Evolutionary conservation across 2,329 filamentous ascomycete genomes (phyloP).

Genomic region (Catunica adiposa): DNA sequence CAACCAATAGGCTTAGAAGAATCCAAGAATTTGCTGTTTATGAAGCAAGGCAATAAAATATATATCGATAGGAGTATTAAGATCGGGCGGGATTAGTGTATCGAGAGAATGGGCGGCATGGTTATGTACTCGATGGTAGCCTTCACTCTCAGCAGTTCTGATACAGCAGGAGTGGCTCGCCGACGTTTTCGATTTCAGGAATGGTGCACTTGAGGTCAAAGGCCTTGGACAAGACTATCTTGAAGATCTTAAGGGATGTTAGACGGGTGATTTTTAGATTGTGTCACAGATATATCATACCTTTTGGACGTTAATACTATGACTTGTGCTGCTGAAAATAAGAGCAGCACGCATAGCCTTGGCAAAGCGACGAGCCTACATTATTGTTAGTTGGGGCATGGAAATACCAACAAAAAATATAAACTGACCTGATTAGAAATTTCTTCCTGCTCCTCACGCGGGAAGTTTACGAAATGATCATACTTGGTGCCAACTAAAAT

Average conservation of each 20-base stretch:
- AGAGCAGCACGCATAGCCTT: conserved; percentile 96
- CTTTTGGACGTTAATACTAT: conserved; percentile 98
- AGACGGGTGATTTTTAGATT: neutral
- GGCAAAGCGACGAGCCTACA: conserved; percentile 77
- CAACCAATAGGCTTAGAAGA: too few relatives aligned
- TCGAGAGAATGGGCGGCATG: neutral
- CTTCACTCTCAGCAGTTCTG: conserved; percentile 38
- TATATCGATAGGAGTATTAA: too few relatives aligned
- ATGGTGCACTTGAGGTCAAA: conserved; percentile 99
- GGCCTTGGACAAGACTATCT: conserved; percentile 95
- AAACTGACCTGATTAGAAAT: conserved; percentile 78
- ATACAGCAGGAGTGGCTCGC: conserved; percentile 87
- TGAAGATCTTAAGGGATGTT: conserved; percentile 68
- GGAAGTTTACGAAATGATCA: conserved; percentile 98
- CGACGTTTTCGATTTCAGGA: conserved; percentile 94
- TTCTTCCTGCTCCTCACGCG: conserved; percentile 91
- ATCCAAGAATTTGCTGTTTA: too few relatives aligned
- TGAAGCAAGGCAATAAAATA: too few relatives aligned
- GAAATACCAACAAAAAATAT: neutral
- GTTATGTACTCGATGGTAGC: neutral
- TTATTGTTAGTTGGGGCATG: neutral
- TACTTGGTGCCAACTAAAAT: conserved; percentile 97
- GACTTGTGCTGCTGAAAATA: conserved; percentile 97
- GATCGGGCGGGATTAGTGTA: neutral
- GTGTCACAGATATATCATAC: conserved; percentile 28